A percentile compares a stretch with the other conserved stretches of the same genome.
Conservation (phyloP, 805 yeast genomes). For the Cyberlindnera maritima region DNA sequence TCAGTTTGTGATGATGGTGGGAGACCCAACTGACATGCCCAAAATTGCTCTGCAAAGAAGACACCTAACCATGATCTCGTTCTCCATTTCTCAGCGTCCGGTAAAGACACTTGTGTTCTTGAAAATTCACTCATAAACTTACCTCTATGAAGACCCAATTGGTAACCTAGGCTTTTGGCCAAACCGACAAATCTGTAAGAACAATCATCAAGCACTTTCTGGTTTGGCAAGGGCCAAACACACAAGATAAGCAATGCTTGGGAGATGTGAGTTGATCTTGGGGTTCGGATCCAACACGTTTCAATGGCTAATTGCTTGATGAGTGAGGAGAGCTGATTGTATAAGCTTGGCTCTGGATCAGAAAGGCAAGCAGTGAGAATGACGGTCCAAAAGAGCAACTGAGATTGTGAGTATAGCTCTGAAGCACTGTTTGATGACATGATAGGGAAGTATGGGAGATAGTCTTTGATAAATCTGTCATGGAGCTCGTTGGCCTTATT, state of each 20-base stretch:
- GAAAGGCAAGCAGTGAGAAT: conserved; percentile 82
- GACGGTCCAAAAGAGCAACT: conserved; percentile 86
- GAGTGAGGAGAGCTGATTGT: conserved; percentile 69
- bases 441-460: conserved; percentile 78
- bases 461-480: conserved; percentile 59
- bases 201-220: conserved; percentile 87
- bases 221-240: conserved; percentile 91
- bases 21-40: conserved; percentile 84
- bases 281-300: conserved; percentile 91
- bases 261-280: conserved; percentile 89
- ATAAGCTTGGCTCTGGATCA: conserved; percentile 83
- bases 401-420: conserved; percentile 79
- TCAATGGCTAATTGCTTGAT: conserved; percentile 87
- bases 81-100: conserved; percentile 92
- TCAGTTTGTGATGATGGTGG: conserved; percentile 88
- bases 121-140: conserved; percentile 88
- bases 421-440: conserved; percentile 66
- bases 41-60: conserved; percentile 83
- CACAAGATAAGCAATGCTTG: conserved; percentile 85
- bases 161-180: conserved; percentile 81
- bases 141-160: conserved; percentile 88
- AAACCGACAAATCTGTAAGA: conserved; percentile 85
- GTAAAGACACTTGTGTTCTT: conserved; percentile 82
- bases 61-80: conserved; percentile 90
- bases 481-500: conserved; percentile 73